phyloP scores from a whole-genome alignment of 306 rosid species.

The Gleditsia sinensis region DNA sequence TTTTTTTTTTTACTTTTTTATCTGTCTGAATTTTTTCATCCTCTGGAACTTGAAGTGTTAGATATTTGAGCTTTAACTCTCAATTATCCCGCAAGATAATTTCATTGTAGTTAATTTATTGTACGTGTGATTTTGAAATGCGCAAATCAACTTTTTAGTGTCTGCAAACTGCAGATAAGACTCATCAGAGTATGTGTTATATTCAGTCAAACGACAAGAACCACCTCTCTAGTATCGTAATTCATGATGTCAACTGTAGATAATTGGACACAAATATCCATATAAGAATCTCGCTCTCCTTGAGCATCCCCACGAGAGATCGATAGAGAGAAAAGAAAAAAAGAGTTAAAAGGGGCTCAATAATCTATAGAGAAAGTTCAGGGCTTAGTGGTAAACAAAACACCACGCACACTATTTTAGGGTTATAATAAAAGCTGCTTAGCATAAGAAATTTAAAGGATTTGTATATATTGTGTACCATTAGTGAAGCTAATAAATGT shows the following conservation, averaged over 20 bases:
- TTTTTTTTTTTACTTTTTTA: background rate
- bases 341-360: background rate
- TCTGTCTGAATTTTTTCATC: conserved; percentile 16
- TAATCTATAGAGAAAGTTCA: background rate
- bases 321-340: background rate
- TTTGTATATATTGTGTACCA: background rate
- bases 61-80: conserved; percentile 15
- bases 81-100: background rate
- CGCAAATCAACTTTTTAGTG: background rate
- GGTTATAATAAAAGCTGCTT: background rate
- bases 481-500: background rate
- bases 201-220: conserved; percentile 40
- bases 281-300: conserved; percentile 15
- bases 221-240: conserved; percentile 26
- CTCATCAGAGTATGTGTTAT: conserved; percentile 12
- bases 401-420: background rate
- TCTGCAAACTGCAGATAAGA: no score
- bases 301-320: background rate
- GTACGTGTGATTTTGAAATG: conserved; percentile 41
- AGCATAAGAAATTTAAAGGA: background rate
- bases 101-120: background rate
- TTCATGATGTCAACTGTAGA: conserved; percentile 37
- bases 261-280: conserved; percentile 30
- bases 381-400: conserved; percentile 12
- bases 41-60: conserved; percentile 39